Evolutionary conservation across 805 yeast species (phyloP), one percentile per base, ranked within the genome.

Genomic region (Sugiyamaella boreocaroliniensis): DNA sequence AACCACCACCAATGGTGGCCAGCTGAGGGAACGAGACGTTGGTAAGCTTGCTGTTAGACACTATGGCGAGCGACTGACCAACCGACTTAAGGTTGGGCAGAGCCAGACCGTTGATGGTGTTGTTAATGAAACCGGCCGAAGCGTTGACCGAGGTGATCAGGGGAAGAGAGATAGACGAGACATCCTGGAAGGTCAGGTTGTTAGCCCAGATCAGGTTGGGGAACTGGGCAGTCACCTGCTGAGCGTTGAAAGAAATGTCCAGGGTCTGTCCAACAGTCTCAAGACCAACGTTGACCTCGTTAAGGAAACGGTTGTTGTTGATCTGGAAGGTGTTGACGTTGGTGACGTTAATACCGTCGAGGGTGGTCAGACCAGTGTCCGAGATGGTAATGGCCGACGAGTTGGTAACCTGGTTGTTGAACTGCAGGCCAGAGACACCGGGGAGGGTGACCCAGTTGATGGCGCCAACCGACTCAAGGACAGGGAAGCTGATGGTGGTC

Each of bases 1-100:
- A 86, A 72, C 97, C 99, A 80, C 99, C 98, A 70, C 92, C 95
- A 65, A 93, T 76, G 48, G 78, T 59, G 57, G 82, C 76, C 72
- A 93, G 81, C 68, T 77, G 70, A 49, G 86, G 75, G 78, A 89
- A 85, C 60, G 83, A 81, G 55, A 86, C 61, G 62, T 75, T 77
- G 64, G 80, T 78, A 71, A 93, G 81, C 51, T 85, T 79, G 57
- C 79, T 77, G 80, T 93, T 93, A 61, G 83, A 76, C 69, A 74
- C 74, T 65, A 93, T 73, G 60, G 90, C 73, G 64, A 93, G 79
- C 61, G 96, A 82, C 65, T 85, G 88, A 70, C 97, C 97, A 65
- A 92, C 77, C 37, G 73, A 55, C 52, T 74, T 68, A 68, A 93
- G 77, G 56, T 71, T 64, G 58, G 81, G 69, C 66, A 65, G 57